Evolutionary conservation across 176 grass and related monocot genomes (phyloP), one percentile per base, ranked within the genome.

Genomic region (Bolboschoenus planiculmis): DNA sequence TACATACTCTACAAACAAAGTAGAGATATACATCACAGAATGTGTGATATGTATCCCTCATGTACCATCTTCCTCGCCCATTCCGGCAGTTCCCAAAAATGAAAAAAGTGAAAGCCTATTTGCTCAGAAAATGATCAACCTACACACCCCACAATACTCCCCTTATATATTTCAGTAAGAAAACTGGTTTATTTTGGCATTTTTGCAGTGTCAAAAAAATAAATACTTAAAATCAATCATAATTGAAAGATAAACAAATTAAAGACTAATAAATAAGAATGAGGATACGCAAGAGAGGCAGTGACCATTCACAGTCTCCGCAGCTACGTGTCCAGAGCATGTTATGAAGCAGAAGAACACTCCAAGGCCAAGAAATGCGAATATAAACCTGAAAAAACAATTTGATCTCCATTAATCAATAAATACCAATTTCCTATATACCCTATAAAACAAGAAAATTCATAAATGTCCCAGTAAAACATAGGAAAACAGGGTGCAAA

Each of bases 211-310:
- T n/a, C 65, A 70, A 36, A 21, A 30, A 64, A 70, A 42, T 23
- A 70, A 0, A 70, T 70, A 23, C 23, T 46, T 24, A 4, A 44
- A 46, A 72, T 72, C 18, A 43, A 51, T 33, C 1, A 8, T 53
- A 30, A 48, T 3, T 34, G 23, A 29, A 77, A 51, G 47, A 51
- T 27, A 15, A 26, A 72, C 35, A 46, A 26, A 14, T 46, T 44
- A 27, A 44, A 46, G 29, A 54, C 60, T 82, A 81, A 60, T 76
- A 7, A 43, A 30, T 75, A 50, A 66, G 21, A 76, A 83, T 2
- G 80, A 93, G 96, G 96, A 99, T 95, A 99, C 97, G 82, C 97
- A 99, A 81, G 87, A 96, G 30, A 99, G 91, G 64, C 97, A 99
- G 47, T 90, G 86, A 11, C 77, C 47, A 33, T 92, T 93, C 36